Evolutionary conservation across 2,329 filamentous ascomycete genomes (phyloP), one percentile per base, ranked within the genome.

Genomic region (Nemania abortiva): DNA sequence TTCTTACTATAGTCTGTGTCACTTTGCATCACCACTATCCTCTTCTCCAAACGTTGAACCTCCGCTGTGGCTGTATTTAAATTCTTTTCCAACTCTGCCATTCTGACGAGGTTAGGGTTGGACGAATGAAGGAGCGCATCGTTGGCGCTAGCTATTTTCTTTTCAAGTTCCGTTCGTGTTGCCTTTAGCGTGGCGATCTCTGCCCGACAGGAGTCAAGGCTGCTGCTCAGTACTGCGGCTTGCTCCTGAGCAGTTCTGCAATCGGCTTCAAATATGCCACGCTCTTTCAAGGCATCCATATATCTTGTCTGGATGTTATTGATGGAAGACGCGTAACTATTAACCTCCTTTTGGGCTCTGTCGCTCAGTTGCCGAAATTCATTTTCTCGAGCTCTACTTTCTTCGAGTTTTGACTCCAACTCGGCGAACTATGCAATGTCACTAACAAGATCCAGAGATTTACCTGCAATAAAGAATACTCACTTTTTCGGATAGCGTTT

Each of bases 1-100:
- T 83, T 82, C 61, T 87, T 85, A 13, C 84, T 81, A 73, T 89
- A 92, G 1, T 89, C 87, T 29, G 85, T 80, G 3, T 89, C 87
- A 15, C 81, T 81, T 31, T 85, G 79, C 1, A 77, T 70, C 15
- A 73, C 73, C 2, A 72, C 69, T 2, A 79, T 42, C 60, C 80
- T 82, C 74, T 82, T 83, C 71, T 85, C 80, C 3, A 83, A 74
- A 6, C 74, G 68, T 3, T 82, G 78, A 5, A 81, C 79, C 61
- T 81, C 81, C 5, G 81, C 75, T 22, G 80, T 80, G 0, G 79
- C 77, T 47, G 84, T 82, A 2, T 77, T 76, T 3, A 85, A 79
- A 15, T 81, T 75, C 56, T 80, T 77, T 18, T 83, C 79, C 29
- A 84, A 76, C 4, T 81, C 81, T n/a, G 79, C 81, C 9, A 85